These are phyloP conservation scores for Artomyces pyxidatus DNA, from an alignment of 768 basidiomycete genomes.

Conservation along the genomic window DNA sequence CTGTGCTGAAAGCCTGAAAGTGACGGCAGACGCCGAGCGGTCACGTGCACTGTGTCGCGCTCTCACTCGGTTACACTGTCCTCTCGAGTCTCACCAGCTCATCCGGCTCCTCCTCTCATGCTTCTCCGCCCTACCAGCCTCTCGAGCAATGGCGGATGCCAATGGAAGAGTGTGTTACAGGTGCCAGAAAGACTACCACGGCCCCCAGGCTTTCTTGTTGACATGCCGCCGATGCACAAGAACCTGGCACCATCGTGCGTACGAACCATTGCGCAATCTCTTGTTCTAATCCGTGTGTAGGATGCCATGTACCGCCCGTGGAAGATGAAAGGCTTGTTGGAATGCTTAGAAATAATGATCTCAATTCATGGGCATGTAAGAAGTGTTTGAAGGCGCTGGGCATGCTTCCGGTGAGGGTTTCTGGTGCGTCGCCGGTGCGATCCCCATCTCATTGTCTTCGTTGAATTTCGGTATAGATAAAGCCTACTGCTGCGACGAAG, in stretches of 20 bases:
- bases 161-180: conserved; percentile 17
- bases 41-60: no score
- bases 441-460: no score
- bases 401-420: no score
- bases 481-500: no score
- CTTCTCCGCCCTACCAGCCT: no score
- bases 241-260: conserved; percentile 3
- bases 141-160: no score
- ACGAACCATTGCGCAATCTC: background rate
- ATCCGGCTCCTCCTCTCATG: no score
- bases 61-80: no score
- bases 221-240: conserved; percentile 25
- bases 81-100: no score
- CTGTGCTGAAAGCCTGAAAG: no score
- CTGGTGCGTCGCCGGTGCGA: no score
- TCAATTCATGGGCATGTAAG: background rate
- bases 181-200: conserved; percentile 21
- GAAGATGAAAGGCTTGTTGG: background rate
- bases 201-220: conserved; percentile 29
- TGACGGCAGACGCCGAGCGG: background rate
- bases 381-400: background rate
- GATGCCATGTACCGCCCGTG: conserved; percentile 1
- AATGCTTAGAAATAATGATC: background rate
- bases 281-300: background rate
- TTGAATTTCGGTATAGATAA: no score